These are phyloP conservation scores for Podospora pseudoanserina DNA, from an alignment of 495 filamentous ascomycete genomes.

Conservation along the genomic window DNA sequence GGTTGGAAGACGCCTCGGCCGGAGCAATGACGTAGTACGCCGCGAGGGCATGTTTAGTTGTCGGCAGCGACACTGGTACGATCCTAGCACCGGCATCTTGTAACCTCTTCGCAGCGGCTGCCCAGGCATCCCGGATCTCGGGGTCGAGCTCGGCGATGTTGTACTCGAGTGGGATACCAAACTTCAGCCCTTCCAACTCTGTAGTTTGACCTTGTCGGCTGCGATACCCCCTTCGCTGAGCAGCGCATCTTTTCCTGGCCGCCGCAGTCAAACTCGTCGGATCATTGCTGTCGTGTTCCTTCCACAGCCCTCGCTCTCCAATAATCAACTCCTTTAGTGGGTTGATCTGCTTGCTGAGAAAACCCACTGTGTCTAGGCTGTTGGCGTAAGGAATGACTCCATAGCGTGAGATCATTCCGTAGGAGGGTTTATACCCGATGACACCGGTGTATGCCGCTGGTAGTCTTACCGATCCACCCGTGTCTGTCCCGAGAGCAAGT, in stretches of 20 bases:
- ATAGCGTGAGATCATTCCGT: constrained; percentile 66
- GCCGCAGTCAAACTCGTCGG: constrained; percentile 65
- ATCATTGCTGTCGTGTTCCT: constrained; percentile 65
- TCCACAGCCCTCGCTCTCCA: constrained; percentile 34
- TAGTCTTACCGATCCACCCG: constrained; percentile 86
- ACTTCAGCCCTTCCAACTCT: constrained; percentile 40
- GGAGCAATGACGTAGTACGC: constrained; percentile 95
- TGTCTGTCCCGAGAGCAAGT: constrained; percentile 87
- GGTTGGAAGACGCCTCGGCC: constrained; percentile 91
- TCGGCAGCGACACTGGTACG: constrained; percentile 74
- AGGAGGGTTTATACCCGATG: constrained; percentile 88
- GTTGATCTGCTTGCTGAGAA: constrained; percentile 56
- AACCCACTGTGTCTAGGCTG: constrained; percentile 88
- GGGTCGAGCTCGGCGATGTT: constrained; percentile 75
- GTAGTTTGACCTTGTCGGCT: constrained; percentile 14
- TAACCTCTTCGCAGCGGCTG: constrained; percentile 53
- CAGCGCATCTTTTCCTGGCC: constrained; percentile 53
- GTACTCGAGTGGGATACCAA: constrained; percentile 83
- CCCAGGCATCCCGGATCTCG: constrained; percentile 66
- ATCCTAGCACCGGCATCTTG: constrained; percentile 59
- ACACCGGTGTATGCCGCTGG: constrained; percentile 87
- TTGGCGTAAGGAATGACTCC: constrained; percentile 95
- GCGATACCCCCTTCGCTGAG: constrained; percentile 38
- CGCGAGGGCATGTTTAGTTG: constrained; percentile 78
- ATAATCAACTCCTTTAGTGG: constrained; percentile 55